phyloP scores from a whole-genome alignment of 495 filamentous ascomycete genomes.

The Talaromyces nanjingensis region DNA sequence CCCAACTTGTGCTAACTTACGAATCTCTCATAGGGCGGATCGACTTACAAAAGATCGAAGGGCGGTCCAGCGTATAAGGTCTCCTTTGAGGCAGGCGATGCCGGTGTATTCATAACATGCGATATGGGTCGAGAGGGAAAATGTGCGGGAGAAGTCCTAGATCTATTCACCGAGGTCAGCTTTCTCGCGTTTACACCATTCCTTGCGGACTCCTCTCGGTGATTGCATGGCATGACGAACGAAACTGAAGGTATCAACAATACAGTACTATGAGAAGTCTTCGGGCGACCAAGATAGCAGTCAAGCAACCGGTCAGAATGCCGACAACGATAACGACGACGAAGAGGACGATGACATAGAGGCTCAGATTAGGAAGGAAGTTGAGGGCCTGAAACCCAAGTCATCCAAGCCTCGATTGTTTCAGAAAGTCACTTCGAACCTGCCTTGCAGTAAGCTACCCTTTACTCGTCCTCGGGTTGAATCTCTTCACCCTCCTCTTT shows the following conservation, averaged over 20 bases:
- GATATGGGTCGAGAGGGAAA: conserved; percentile 71
- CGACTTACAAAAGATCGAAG: conserved; percentile 24
- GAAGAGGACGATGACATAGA: conserved; percentile 66
- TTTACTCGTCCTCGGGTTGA: conserved; percentile 2
- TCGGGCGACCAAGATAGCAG: not conserved
- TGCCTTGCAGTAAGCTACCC: conserved; percentile 60
- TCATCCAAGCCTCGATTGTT: conserved; percentile 40
- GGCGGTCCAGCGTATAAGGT: conserved; percentile 1
- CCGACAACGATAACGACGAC: conserved; percentile 25
- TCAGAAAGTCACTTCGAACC: conserved; percentile 61
- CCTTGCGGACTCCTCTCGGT: not conserved
- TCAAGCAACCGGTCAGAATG: conserved; percentile 9
- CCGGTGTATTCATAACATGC: conserved; percentile 86
- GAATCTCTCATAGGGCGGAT: conserved; percentile 18
- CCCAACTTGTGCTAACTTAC: not conserved
- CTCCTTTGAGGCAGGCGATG: conserved; percentile 63
- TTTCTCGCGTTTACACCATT: conserved; percentile 8
- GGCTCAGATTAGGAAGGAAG: conserved; percentile 69
- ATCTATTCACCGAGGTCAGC: conserved; percentile 69
- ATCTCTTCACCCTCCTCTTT: not conserved
- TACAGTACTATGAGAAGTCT: conserved; percentile 1
- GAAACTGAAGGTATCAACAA: conserved; percentile 18
- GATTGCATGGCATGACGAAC: conserved; percentile 14
- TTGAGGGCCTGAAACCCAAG: conserved; percentile 55
- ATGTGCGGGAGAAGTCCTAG: conserved; percentile 63